Conservation (phyloP, 495 filamentous ascomycete genomes). For the Penicillium herquei region DNA sequence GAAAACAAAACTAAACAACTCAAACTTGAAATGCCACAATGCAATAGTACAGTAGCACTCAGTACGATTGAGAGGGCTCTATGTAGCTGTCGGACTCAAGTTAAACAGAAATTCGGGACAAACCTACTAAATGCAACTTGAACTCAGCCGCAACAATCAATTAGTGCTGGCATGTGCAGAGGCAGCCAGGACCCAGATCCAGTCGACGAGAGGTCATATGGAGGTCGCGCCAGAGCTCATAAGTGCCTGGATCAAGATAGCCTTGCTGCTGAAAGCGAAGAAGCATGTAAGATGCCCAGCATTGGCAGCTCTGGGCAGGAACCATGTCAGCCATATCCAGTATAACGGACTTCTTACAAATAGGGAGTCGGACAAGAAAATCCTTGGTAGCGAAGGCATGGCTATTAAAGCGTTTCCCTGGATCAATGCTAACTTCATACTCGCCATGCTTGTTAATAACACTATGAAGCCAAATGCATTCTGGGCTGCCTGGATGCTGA, state of each 20-base stretch:
- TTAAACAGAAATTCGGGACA: too few species aligned
- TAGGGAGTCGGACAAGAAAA: neutral
- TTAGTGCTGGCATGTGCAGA: neutral
- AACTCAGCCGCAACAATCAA: too few species aligned
- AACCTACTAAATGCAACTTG: too few species aligned
- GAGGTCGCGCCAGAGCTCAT: neutral
- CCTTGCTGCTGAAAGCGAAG: neutral
- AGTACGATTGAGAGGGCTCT: too few species aligned
- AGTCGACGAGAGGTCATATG: neutral
- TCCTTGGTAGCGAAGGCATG: neutral
- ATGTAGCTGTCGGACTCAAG: too few species aligned
- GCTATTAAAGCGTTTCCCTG: neutral
- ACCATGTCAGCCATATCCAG: neutral
- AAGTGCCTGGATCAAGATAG: neutral
- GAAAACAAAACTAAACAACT: too few species aligned
- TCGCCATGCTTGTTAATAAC: neutral
- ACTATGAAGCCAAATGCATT: neutral
- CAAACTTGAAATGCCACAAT: too few species aligned
- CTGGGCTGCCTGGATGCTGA: neutral
- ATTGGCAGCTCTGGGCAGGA: constrained; percentile 4
- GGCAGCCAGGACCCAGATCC: neutral
- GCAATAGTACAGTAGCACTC: too few species aligned
- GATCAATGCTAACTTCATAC: neutral
- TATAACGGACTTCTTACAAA: neutral
- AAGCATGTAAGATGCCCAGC: neutral